Percentiles rank a stretch among this genome's conserved stretches.
These are phyloP conservation scores for Glutinoglossum americanum DNA, from an alignment of 495 filamentous ascomycete species.

Conservation along the genomic window DNA sequence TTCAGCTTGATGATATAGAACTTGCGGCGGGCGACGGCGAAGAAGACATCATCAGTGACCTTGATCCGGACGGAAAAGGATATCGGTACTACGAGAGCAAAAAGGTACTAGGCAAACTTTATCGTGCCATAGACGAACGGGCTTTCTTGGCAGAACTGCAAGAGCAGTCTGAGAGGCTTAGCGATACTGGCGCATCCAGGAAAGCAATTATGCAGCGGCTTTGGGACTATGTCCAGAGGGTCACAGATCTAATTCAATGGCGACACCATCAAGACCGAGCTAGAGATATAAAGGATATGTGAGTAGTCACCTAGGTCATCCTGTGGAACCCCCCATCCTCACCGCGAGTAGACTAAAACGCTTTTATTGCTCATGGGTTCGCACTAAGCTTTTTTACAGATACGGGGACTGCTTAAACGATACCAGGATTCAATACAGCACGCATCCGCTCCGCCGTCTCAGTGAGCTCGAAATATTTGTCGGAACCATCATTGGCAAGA, in stretches of 20 bases:
- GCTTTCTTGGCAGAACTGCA: constrained; percentile 35
- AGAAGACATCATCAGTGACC: constrained; percentile 21
- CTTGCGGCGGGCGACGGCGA: constrained; percentile 31
- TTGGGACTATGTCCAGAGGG: constrained; percentile 21
- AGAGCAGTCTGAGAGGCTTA: constrained; percentile 8
- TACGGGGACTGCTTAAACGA: constrained; percentile 41
- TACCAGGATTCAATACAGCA: constrained; percentile 34
- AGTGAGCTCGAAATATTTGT: constrained; percentile 58
- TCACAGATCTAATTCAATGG: constrained; percentile 23
- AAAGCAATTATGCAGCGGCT: constrained; percentile 24
- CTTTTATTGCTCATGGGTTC: not conserved
- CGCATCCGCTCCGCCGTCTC: constrained; percentile 32
- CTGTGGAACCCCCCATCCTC: not conserved
- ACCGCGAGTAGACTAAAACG: not conserved
- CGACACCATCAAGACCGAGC: constrained; percentile 20
- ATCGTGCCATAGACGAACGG: constrained; percentile 51
- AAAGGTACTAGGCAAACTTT: constrained; percentile 52
- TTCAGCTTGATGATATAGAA: constrained; percentile 17
- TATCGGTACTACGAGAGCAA: constrained; percentile 40
- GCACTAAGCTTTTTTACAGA: constrained; percentile 16
- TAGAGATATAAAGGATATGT: constrained; percentile 31
- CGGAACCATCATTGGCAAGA: constrained; percentile 46
- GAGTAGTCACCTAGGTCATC: constrained; percentile 9
- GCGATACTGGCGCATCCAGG: not conserved
- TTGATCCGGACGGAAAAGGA: constrained; percentile 9